A percentile compares a stretch with the other conserved stretches of the same genome.
Evolutionary conservation across 768 basidiomycete species (phyloP).

Genomic region (Mycena latifolia): DNA sequence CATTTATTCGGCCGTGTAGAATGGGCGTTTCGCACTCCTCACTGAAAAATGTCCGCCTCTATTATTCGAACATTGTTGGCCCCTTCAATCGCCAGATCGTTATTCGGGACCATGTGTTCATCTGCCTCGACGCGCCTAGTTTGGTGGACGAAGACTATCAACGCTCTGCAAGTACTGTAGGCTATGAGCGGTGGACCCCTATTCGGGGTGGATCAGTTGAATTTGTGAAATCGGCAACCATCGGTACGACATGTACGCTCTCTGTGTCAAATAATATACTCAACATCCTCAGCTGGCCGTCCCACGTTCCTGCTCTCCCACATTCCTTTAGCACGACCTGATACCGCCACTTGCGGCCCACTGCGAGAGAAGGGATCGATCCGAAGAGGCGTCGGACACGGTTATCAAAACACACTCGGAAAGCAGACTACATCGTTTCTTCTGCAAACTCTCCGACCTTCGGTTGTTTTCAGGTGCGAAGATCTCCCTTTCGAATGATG

Average conservation of each 20-base stretch:
- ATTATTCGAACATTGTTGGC: constrained; percentile 76
- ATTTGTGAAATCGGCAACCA: constrained; percentile 62
- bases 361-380: constrained; percentile 80
- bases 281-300: constrained; percentile 42
- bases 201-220: constrained; percentile 67
- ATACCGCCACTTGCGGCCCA: constrained; percentile 82
- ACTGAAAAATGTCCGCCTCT: constrained; percentile 65
- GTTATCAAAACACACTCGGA: constrained; percentile 87
- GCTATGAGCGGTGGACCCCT: constrained; percentile 70
- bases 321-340: constrained; percentile 85
- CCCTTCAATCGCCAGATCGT: constrained; percentile 71
- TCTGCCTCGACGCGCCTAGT: constrained; percentile 83
- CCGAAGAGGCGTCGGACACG: constrained; percentile 79
- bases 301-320: constrained; percentile 84
- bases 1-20: too few relatives aligned
- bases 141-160: constrained; percentile 87
- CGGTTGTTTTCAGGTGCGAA: constrained; percentile 77
- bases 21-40: constrained; percentile 66
- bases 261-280: neutral
- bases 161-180: constrained; percentile 60
- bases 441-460: constrained; percentile 74
- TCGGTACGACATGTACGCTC: constrained; percentile 45
- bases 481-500: neutral
- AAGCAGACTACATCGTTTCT: constrained; percentile 84
- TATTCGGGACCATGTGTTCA: constrained; percentile 77